These are phyloP conservation scores for Ormosia emarginata DNA, from an alignment of 306 rosid genomes.

Conservation along the genomic window DNA sequence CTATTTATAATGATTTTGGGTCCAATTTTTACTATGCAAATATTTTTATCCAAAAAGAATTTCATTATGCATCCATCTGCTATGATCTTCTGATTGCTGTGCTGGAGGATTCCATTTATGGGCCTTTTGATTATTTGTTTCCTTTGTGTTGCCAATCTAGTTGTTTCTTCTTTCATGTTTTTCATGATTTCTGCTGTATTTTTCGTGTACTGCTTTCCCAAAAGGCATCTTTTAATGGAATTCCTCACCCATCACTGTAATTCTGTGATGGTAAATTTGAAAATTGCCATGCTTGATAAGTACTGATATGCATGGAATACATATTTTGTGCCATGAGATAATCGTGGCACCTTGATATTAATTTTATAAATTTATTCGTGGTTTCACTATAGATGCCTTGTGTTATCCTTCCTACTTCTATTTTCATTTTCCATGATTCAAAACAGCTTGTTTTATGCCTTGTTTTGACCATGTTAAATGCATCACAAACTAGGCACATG, in stretches of 20 bases:
- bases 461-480: not conserved
- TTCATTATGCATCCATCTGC: not conserved
- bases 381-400: not conserved
- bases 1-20: not conserved
- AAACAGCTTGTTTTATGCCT: not conserved
- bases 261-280: not conserved
- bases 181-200: not conserved
- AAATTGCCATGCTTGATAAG: not conserved
- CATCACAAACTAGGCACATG: not conserved
- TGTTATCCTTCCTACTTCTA: not conserved
- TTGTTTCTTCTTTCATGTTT: not conserved
- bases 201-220: not conserved
- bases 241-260: not conserved
- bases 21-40: not conserved
- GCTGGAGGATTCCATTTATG: not conserved
- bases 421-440: not conserved
- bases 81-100: not conserved
- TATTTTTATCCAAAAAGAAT: not conserved
- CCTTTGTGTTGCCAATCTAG: not conserved
- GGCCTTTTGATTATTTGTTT: not conserved
- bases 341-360: not conserved
- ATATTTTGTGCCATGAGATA: not conserved
- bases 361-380: not conserved
- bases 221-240: not conserved
- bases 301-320: not conserved